These are phyloP conservation scores for Solanum appendiculatum DNA, from an alignment of 257 asterid genomes.

Conservation along the genomic window DNA sequence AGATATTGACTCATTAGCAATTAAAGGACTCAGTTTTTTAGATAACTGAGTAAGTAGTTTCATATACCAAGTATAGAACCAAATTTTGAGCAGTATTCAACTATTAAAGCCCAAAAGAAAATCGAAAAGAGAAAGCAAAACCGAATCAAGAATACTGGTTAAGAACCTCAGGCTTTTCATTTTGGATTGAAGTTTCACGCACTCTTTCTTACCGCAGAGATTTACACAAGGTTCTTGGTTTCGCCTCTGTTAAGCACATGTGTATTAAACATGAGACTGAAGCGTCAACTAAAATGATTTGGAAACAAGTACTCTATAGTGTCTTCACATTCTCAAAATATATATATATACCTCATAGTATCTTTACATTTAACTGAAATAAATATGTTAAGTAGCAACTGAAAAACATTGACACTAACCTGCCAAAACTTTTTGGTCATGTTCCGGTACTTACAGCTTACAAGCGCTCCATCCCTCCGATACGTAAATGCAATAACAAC, in stretches of 20 bases:
- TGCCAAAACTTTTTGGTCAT: conserved; percentile 65
- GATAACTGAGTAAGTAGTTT: background rate
- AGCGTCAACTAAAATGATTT: background rate
- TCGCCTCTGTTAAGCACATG: background rate
- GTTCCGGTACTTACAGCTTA: conserved; percentile 90
- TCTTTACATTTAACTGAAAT: background rate
- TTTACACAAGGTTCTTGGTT: background rate
- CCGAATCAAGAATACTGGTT: background rate
- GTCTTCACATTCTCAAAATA: background rate
- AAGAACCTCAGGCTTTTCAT: background rate
- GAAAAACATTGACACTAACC: conserved; percentile 25
- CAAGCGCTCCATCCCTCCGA: conserved; percentile 55
- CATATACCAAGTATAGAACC: background rate
- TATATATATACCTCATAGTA: background rate
- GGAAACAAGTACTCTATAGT: background rate
- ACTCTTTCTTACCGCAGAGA: background rate
- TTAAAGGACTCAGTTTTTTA: background rate
- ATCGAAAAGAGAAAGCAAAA: background rate
- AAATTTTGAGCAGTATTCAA: background rate
- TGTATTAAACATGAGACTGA: background rate
- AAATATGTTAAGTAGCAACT: background rate
- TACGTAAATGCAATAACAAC: conserved; percentile 80
- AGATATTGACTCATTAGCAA: background rate
- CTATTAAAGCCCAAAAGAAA: background rate
- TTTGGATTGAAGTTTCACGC: background rate